A percentile compares a stretch with the other conserved stretches of the same genome.
Conservation (phyloP, 768 basidiomycete species). For the Mrakia blollopis region DNA sequence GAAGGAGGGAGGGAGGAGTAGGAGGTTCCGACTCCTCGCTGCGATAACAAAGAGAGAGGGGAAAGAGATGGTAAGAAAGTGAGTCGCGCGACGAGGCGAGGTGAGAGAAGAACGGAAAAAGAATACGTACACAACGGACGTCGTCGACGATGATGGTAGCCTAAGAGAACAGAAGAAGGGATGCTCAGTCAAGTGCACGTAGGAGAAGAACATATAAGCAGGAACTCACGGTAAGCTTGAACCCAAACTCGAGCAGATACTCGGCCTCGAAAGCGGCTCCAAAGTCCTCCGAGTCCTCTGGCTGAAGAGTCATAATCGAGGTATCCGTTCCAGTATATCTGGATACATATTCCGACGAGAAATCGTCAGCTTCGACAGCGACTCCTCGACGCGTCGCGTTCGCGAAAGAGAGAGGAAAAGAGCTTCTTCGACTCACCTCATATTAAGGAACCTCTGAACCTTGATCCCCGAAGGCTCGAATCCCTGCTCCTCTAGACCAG, state of each 20-base stretch:
- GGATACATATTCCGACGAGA: no score
- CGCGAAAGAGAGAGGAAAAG: not conserved
- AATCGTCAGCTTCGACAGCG: not conserved
- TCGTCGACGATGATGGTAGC: slow-evolving; percentile 26
- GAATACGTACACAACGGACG: slow-evolving; percentile 8
- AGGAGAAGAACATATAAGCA: not conserved
- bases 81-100: not conserved
- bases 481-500: slow-evolving; percentile 17
- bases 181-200: not conserved
- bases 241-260: slow-evolving; percentile 29
- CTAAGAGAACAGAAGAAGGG: not conserved
- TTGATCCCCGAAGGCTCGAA: slow-evolving; percentile 14
- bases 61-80: not conserved
- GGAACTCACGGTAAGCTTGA: slow-evolving; percentile 13
- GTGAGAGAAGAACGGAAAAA: not conserved
- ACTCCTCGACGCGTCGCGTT: not conserved
- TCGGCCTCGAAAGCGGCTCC: slow-evolving; percentile 11
- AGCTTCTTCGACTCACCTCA: slow-evolving; percentile 20
- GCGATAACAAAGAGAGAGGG: not conserved
- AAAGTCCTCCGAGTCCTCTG: slow-evolving; percentile 23
- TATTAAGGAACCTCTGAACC: slow-evolving; percentile 26
- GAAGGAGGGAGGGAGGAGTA: slow-evolving; percentile 14
- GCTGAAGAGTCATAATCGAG: slow-evolving; percentile 10
- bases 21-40: slow-evolving; percentile 17
- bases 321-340: slow-evolving; percentile 30